These are phyloP conservation scores for Pseudogymnoascus sp. DNA, from an alignment of 2,329 filamentous ascomycete genomes.

Conservation along the genomic window DNA sequence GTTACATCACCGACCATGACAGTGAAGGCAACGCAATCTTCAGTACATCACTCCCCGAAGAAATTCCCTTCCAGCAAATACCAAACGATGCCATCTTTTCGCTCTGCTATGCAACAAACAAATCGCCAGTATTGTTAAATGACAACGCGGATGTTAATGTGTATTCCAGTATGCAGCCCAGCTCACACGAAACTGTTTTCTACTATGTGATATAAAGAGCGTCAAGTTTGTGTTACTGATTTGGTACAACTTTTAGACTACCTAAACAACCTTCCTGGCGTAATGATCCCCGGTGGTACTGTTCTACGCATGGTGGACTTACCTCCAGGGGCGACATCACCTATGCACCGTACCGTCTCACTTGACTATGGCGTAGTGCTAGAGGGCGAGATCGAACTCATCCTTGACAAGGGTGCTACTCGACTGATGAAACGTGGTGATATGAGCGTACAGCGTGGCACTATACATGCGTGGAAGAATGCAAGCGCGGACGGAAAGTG, in stretches of 20 bases:
- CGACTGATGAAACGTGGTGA: conserved; percentile 18
- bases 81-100: conserved; percentile 16
- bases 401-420: conserved; percentile 19
- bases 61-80: conserved; percentile 14
- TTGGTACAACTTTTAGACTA: conserved; percentile 4
- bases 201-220: background rate
- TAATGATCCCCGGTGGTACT: conserved; percentile 17
- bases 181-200: background rate
- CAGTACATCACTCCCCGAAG: conserved; percentile 12
- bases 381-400: conserved; percentile 20
- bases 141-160: conserved; percentile 13
- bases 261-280: conserved; percentile 10
- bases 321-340: conserved; percentile 15
- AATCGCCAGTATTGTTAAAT: conserved; percentile 15
- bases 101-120: conserved; percentile 19
- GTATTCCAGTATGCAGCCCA: conserved; percentile 2
- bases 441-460: conserved; percentile 20
- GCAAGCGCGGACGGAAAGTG: conserved; percentile 13
- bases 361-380: conserved; percentile 23
- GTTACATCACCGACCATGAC: conserved; percentile 20
- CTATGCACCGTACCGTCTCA: conserved; percentile 21
- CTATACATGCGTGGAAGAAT: conserved; percentile 23
- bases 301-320: conserved; percentile 21
- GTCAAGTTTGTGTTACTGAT: background rate
- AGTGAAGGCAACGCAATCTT: conserved; percentile 19